Evolutionary conservation across 768 basidiomycete species (phyloP), one percentile per base, ranked within the genome.

Genomic region (Panellus pusillus): DNA sequence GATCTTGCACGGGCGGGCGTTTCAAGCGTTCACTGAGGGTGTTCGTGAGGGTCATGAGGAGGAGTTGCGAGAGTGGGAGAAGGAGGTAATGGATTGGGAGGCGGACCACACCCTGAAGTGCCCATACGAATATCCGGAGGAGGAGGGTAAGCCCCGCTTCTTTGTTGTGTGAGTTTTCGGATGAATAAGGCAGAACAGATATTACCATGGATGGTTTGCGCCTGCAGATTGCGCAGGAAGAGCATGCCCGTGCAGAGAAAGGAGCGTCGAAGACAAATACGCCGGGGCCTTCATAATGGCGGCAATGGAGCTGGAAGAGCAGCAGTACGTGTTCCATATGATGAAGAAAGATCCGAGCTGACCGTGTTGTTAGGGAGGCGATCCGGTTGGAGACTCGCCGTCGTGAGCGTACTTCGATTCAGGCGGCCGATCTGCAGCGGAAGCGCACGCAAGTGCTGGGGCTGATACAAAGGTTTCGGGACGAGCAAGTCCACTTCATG

Each of bases 121-220:
- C 44, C 61, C 63, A 0, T 62, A 64, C 45, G 54, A 58, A 0
- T 50, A 59, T 20, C 32, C 57, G 2, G 50, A 52, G 36, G 52
- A 58, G 18, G 47, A 61, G 6, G 50, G 60, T 58, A 20, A 6
- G 31, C 7, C 31, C 6, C 13, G 31, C 13, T 32, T 32, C 13
- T 13, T 32, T 13, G 13, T 6, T 6, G 7, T 32, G 55, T 52
- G 9, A 27, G 32, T 3, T 9, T 14, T n/a, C n/a, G 28, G n/a
- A 45, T 18, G 37, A 31, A 37, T 24, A 3, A 29, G n/a, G 17
- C 11, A 1, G 8, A 20, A 6, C 32, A 62, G 61, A 42, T 7
- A 18, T 52, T 3, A 63, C 57, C 7, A 32, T 60, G 45, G 55
- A 51, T 8, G 28, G 57, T 5, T 44, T 65, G 4, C 44, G 48